Evolutionary conservation across 108 stramenopile genomes (phyloP).

Genomic region (Bacterosira constricta): DNA sequence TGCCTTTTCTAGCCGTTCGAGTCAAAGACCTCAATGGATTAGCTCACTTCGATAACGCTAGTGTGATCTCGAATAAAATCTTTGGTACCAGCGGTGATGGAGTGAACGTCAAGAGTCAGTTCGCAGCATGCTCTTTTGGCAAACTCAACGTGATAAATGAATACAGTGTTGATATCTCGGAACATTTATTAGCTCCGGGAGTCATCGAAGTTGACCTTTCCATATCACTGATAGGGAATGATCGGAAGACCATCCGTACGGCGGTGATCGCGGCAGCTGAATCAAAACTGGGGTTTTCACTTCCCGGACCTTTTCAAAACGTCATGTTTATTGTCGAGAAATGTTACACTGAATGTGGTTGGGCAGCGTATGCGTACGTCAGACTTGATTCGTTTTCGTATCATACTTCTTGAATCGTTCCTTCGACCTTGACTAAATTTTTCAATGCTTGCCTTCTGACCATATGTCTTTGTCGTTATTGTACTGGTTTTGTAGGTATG

Average conservation of each 20-base stretch:
- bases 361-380: constrained; percentile 39
- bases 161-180: constrained; percentile 15
- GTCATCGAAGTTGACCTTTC: constrained; percentile 16
- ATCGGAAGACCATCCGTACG: background rate
- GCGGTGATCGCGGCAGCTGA: background rate
- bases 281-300: constrained; percentile 9
- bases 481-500: no score
- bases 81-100: constrained; percentile 43
- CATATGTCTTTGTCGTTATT: no score
- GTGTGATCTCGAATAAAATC: constrained; percentile 22
- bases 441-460: no score
- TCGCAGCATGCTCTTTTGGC: constrained; percentile 29
- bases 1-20: constrained; percentile 30
- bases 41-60: constrained; percentile 14
- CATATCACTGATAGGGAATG: background rate
- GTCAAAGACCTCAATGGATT: constrained; percentile 7
- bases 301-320: constrained; percentile 36
- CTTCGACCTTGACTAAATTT: no score
- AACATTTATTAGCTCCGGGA: constrained; percentile 27
- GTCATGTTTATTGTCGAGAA: constrained; percentile 26
- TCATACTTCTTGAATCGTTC: no score
- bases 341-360: constrained; percentile 32
- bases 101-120: constrained; percentile 25
- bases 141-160: constrained; percentile 25
- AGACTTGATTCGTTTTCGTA: no score